Percentiles rank a stretch among this genome's conserved stretches.
Evolutionary conservation across 768 basidiomycete genomes (phyloP).

Genomic region (Suillus fuscotomentosus): DNA sequence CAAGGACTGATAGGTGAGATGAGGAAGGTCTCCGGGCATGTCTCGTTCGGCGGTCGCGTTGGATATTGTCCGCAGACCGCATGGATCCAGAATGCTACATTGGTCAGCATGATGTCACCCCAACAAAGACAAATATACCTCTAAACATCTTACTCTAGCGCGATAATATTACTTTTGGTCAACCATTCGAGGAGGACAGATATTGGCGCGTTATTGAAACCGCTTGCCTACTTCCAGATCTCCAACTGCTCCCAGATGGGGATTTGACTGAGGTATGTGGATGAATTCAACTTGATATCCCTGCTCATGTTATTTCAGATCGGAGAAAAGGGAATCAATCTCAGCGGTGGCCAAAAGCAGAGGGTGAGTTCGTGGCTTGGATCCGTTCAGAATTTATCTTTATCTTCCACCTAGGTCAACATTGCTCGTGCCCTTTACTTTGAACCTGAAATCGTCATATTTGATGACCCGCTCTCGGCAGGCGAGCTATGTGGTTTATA

Average conservation of each 20-base stretch:
- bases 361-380: constrained; percentile 33
- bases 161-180: constrained; percentile 70
- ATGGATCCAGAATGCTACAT: constrained; percentile 72
- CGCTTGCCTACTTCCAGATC: constrained; percentile 59
- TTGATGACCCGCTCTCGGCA: constrained; percentile 67
- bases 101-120: constrained; percentile 33
- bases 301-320: constrained; percentile 39
- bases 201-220: constrained; percentile 65
- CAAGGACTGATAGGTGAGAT: constrained; percentile 73
- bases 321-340: constrained; percentile 68
- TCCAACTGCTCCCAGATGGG: constrained; percentile 65
- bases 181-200: constrained; percentile 56
- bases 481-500: constrained; percentile 32
- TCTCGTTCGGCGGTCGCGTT: constrained; percentile 60
- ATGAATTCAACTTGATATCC: background rate
- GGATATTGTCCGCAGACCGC: constrained; percentile 74
- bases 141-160: constrained; percentile 34
- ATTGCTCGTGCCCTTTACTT: constrained; percentile 71
- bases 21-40: constrained; percentile 48
- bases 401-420: constrained; percentile 43
- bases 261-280: constrained; percentile 63
- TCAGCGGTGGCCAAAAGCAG: constrained; percentile 67
- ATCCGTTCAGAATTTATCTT: background rate
- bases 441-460: constrained; percentile 56
- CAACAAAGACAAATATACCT: background rate